Base-by-base conservation (phyloP, 164 flowering plant genomes). In the Liquidambar formosana region DNA sequence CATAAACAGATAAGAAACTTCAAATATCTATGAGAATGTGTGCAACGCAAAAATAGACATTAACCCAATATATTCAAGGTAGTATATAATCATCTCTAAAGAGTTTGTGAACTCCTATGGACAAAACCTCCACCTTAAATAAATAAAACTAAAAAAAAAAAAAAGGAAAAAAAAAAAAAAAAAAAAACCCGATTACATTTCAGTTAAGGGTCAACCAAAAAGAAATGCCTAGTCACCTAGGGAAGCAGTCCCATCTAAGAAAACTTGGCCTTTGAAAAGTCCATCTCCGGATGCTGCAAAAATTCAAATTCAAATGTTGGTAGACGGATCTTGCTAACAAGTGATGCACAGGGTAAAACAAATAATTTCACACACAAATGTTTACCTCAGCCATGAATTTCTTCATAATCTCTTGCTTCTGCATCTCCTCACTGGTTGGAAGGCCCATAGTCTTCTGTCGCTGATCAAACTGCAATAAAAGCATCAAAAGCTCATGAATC, bases 211-310 rank as follows among this genome's bases (percentile, higher is more conserved):
- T 23, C 1, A 47, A 0, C 67, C 23, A 47, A 27, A 47, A 48
- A 64, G 14, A 26, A 13, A 26, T 6, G 57, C 67, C n/a, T n/a
- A n/a, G n/a, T n/a, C n/a, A 15, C 3, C 10, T 26, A 28, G 18
- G 15, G 28, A 9, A 64, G 43, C 52, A 28, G 38, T 11, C 43
- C 21, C 23, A 1, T 18, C 68, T 59, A 70, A 12, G 65, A 4
- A 1, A 92, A 65, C 73, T 90, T 90, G 16, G 89, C 91, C 64
- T 67, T 82, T 1, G 96, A 89, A 75, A 93, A 93, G 71, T 93
- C 94, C 96, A 93, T 91, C 73, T 89, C 94, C 5, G 97, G 97
- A 75, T 93, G 94, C 98, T 93, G 91, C 86, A 83, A 46, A 21
- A 22, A 43, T 16, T 33, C 4, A n/a, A 53, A 18, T 23, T 1